Percentiles rank a stretch among this genome's conserved stretches.
Evolutionary conservation across 108 stramenopile genomes (phyloP).

Genomic region (Cyclostephanos tholiformis): DNA sequence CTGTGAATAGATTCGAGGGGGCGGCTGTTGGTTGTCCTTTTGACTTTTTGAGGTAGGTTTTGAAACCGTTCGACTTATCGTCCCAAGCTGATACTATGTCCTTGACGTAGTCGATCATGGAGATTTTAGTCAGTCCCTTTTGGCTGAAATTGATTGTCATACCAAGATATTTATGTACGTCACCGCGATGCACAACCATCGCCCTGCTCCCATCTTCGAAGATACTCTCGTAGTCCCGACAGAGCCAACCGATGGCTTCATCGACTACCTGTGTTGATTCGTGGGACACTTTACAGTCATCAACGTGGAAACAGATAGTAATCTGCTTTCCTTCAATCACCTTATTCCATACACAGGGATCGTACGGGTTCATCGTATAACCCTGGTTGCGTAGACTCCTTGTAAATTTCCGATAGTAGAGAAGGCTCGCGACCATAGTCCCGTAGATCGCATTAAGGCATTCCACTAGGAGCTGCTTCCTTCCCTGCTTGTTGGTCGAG

Average conservation of each 20-base stretch:
- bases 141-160: too few relatives aligned
- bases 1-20: background rate
- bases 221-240: slow-evolving; percentile 7
- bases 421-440: too few relatives aligned
- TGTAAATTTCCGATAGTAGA: too few relatives aligned
- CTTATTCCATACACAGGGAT: slow-evolving; percentile 2
- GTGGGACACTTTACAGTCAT: too few relatives aligned
- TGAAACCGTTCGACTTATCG: background rate
- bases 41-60: too few relatives aligned
- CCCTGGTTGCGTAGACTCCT: too few relatives aligned
- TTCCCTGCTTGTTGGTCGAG: slow-evolving; percentile 8
- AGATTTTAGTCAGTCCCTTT: too few relatives aligned
- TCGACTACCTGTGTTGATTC: slow-evolving; percentile 5
- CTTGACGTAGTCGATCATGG: too few relatives aligned
- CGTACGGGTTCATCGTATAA: slow-evolving; percentile 2
- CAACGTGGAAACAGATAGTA: slow-evolving; percentile 5
- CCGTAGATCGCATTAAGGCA: too few relatives aligned
- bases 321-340: background rate
- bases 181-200: slow-evolving; percentile 10
- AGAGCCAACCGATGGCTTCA: slow-evolving; percentile 5
- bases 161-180: too few relatives aligned
- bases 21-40: too few relatives aligned
- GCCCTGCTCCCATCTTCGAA: slow-evolving; percentile 15
- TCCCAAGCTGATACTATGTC: too few relatives aligned
- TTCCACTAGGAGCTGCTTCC: slow-evolving; percentile 4